phyloP scores from a whole-genome alignment of 306 rosid genomes.

The Fragaria nilgerrensis region DNA sequence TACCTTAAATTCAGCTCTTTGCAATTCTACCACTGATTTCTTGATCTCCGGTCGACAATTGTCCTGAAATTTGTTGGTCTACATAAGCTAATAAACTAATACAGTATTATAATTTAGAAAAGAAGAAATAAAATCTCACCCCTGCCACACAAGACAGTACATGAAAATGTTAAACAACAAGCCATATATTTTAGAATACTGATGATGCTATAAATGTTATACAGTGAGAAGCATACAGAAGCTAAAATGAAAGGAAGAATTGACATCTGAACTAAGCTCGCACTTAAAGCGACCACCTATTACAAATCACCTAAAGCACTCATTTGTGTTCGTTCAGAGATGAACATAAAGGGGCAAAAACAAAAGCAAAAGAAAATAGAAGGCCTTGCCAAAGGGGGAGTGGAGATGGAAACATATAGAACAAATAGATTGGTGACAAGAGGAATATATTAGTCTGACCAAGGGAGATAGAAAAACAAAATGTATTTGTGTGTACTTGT shows the following conservation, averaged over 20 bases:
- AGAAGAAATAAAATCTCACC: not conserved
- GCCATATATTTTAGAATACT: not conserved
- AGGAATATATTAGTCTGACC: no score
- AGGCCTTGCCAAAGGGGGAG: no score
- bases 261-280: no score
- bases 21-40: not conserved
- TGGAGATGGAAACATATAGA: no score
- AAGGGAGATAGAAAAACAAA: no score
- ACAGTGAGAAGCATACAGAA: not conserved
- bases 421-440: no score
- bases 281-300: no score
- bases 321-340: no score
- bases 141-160: not conserved
- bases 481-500: no score
- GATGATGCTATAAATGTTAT: not conserved
- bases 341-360: no score
- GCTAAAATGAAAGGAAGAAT: not conserved
- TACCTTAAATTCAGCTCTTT: not conserved
- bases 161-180: not conserved
- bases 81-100: not conserved
- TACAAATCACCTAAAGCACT: no score
- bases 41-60: not conserved
- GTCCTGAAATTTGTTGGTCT: constrained; percentile 4
- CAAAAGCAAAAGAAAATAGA: no score
- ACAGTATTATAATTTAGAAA: not conserved